Conservation (phyloP, 2,329 filamentous ascomycete species). For the Blumeria hordei region DNA sequence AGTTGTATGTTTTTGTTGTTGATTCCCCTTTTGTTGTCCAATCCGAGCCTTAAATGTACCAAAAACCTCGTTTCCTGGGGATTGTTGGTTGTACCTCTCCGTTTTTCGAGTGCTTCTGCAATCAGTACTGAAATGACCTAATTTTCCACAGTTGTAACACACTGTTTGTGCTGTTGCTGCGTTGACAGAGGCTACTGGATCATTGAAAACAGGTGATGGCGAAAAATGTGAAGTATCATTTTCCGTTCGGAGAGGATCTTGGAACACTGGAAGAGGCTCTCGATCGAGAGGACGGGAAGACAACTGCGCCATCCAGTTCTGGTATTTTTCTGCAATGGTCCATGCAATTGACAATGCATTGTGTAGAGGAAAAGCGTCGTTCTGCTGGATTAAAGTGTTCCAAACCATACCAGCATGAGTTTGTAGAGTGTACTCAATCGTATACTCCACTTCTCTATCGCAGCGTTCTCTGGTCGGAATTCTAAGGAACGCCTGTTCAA, state of each 20-base stretch:
- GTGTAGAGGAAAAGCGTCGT: background rate
- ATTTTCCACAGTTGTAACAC: background rate
- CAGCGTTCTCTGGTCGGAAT: background rate
- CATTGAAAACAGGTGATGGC: background rate
- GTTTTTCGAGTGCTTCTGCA: background rate
- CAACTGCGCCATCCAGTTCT: background rate
- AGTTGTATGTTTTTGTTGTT: background rate
- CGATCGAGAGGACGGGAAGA: background rate
- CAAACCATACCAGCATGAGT: background rate
- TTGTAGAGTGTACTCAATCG: background rate
- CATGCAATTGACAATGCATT: background rate
- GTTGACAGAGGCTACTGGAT: background rate
- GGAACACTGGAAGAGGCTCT: background rate
- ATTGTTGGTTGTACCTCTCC: background rate
- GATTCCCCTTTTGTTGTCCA: background rate
- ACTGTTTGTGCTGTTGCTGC: constrained; percentile 1
- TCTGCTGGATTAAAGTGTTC: background rate
- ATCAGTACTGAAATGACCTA: background rate
- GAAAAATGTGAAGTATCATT: background rate
- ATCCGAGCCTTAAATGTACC: background rate
- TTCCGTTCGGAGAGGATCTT: background rate
- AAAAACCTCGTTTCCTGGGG: background rate
- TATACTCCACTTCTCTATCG: background rate
- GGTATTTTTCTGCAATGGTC: background rate
- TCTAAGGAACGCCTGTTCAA: constrained; percentile 1